Conservation (phyloP, 1,139 yeast genomes). For the Zygosaccharomyces sapae region DNA sequence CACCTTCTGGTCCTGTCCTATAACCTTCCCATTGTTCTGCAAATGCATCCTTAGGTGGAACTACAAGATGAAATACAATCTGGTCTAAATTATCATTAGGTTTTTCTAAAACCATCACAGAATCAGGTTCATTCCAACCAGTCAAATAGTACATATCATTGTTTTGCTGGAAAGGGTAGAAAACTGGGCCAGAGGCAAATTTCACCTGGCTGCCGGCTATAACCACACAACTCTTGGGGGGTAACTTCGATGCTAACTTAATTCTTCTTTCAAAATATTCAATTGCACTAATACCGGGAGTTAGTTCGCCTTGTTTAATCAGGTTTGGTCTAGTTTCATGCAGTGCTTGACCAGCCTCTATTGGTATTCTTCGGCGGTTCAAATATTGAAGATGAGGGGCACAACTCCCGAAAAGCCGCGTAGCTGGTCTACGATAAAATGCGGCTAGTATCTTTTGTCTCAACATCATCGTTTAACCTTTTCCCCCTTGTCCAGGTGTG, state of each 20-base stretch:
- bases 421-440: neutral
- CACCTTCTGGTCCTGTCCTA: conserved; percentile 83
- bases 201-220: conserved; percentile 69
- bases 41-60: conserved; percentile 73
- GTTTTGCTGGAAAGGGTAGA: conserved; percentile 87
- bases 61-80: conserved; percentile 67
- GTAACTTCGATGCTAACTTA: conserved; percentile 52
- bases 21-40: conserved; percentile 95
- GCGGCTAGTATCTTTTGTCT: neutral
- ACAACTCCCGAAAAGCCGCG: conserved; percentile 4
- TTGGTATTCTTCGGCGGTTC: conserved; percentile 19
- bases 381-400: conserved; percentile 11
- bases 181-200: conserved; percentile 85
- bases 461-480: neutral
- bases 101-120: conserved; percentile 71
- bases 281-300: conserved; percentile 80
- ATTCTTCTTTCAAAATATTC: conserved; percentile 76
- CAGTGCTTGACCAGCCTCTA: conserved; percentile 73
- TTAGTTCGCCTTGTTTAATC: conserved; percentile 69
- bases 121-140: conserved; percentile 91
- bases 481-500: neutral
- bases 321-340: conserved; percentile 79
- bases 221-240: conserved; percentile 65
- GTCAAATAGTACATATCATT: conserved; percentile 81
- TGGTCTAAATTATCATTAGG: conserved; percentile 50